Conservation (phyloP, 1,284 basidiomycete species). For the Cerioporus squamosus region DNA sequence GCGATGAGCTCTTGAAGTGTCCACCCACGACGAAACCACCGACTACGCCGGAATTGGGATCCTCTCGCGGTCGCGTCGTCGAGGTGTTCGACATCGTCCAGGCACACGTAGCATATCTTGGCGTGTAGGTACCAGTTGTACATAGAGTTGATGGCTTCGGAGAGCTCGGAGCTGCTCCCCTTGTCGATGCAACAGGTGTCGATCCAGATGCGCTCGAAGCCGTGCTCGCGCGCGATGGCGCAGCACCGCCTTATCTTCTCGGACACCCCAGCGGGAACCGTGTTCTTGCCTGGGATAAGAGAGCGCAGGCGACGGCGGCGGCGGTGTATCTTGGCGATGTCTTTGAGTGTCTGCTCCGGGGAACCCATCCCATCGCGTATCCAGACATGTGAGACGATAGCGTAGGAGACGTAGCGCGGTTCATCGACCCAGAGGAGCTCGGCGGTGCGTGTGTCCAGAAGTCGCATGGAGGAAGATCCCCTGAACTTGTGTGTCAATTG, state of each 20-base stretch:
- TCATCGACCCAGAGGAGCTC: conserved; percentile 8
- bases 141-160: conserved; percentile 24
- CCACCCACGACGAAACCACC: conserved; percentile 20
- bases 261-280: conserved; percentile 4
- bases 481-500: too few relatives aligned
- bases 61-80: conserved; percentile 2
- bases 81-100: conserved; percentile 11
- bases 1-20: conserved; percentile 22
- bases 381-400: conserved; percentile 21
- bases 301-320: not conserved
- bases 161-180: conserved; percentile 20
- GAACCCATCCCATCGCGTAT: not conserved
- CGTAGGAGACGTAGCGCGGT: conserved; percentile 9
- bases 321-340: conserved; percentile 7
- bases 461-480: not conserved
- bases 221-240: conserved; percentile 7
- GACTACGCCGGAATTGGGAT: conserved; percentile 13
- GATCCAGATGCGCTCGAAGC: conserved; percentile 17
- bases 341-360: conserved; percentile 15
- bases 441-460: conserved; percentile 6
- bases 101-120: conserved; percentile 17
- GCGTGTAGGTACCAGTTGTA: conserved; percentile 20
- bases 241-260: conserved; percentile 17
- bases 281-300: not conserved
- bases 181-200: conserved; percentile 25